Base-by-base conservation (phyloP, 1,139 yeast genomes). In the Pichiaceae sp. region DNA sequence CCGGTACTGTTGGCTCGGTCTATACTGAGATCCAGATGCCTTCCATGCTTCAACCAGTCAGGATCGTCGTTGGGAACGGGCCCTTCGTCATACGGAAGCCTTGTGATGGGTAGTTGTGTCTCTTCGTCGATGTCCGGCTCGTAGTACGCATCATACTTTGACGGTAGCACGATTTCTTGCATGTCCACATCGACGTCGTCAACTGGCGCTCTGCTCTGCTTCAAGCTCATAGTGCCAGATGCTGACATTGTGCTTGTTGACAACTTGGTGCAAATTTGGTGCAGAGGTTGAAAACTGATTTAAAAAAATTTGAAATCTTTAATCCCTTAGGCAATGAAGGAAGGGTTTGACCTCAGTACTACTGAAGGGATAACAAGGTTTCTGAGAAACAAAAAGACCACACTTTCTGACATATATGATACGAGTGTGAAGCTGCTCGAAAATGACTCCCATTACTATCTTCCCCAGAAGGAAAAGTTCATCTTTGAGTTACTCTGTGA, bases 401-500 rank as follows among this genome's bases (percentile, higher is more conserved):
- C 66, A 1, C 54, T 72, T 2, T 61, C 54, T 15, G 68, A 71
- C 15, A 64, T 83, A 27, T 56, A 70, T 1, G 41, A 50, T 1
- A 59, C 64, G 3, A 70, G 81, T 1, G 53, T 55, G 20, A 52
- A 58, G 7, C 54, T 81, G 8, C 46, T 75, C 1, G 57, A 62
- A 11, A 65, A 63, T 5, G 42, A 60, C 9, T 49, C 62, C 4
- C 63, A 75, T 1, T 68, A 68, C 42, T 28, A 33, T 21, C 68
- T 86, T 11, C 96, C 95, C 3, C 72, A 78, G 41, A 66, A 64
- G 38, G 66, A 70, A 12, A 50, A 60, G 0, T 85, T 86, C 39
- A 59, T 85, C 3, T 61, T 82, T 29, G 89, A 82, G 38, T 66
- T 87, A 47, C 47, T 82, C 3, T 64, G 77, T 42, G 93, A 84